Conservation (phyloP, 192 early-diverging fungal genomes). For the Umbelopsis sp. region DNA sequence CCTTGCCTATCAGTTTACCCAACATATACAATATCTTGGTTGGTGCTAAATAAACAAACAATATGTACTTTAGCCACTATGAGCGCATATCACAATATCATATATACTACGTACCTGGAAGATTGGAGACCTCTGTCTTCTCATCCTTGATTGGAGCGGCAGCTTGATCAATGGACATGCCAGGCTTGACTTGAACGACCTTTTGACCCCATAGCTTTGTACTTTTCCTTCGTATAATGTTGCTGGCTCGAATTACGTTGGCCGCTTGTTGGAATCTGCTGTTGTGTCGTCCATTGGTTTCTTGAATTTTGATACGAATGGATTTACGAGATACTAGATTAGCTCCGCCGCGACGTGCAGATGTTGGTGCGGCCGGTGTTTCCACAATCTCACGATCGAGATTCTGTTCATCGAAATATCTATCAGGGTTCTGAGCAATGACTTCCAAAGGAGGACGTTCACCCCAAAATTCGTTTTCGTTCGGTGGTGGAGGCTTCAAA, state of each 20-base stretch:
- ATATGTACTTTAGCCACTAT: too few relatives aligned
- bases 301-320: constrained; percentile 51
- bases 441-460: constrained; percentile 67
- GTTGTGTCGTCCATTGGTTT: constrained; percentile 49
- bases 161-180: constrained; percentile 30
- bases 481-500: background rate
- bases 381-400: constrained; percentile 70
- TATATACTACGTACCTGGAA: background rate
- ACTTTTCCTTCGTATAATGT: constrained; percentile 41
- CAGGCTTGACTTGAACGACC: constrained; percentile 51
- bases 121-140: constrained; percentile 27
- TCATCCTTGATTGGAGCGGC: constrained; percentile 30
- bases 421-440: constrained; percentile 67
- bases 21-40: constrained; percentile 69
- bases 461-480: constrained; percentile 44
- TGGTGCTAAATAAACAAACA: constrained; percentile 19
- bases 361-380: constrained; percentile 27
- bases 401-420: constrained; percentile 77
- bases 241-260: constrained; percentile 38
- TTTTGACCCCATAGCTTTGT: constrained; percentile 59
- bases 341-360: constrained; percentile 19
- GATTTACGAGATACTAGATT: constrained; percentile 44
- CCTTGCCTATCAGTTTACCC: constrained; percentile 81
- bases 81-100: background rate
- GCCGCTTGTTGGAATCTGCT: constrained; percentile 27